Percentiles rank a stretch among this genome's conserved stretches.
Conservation (phyloP, 2,329 filamentous ascomycete species). For the Colletotrichum truncatum region DNA sequence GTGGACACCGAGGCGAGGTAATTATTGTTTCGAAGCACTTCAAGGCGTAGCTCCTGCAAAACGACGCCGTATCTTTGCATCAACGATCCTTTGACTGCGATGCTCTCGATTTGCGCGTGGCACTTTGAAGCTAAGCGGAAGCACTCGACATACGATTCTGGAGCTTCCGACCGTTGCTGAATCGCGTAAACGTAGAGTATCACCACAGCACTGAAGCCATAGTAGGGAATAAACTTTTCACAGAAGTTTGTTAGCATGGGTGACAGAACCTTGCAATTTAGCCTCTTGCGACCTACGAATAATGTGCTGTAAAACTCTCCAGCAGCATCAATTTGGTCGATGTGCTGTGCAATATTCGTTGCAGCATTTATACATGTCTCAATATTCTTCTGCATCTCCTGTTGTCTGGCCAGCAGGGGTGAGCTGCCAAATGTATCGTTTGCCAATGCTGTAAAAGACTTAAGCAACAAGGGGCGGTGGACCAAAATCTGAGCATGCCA, state of each 20-base stretch:
- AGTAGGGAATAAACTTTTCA: conserved; percentile 48
- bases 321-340: conserved; percentile 46
- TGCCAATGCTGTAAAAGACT: conserved; percentile 37
- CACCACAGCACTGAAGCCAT: conserved; percentile 53
- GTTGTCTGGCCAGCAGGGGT: background rate
- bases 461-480: conserved; percentile 46
- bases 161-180: conserved; percentile 40
- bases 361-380: conserved; percentile 47
- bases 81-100: conserved; percentile 48
- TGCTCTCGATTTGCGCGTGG: conserved; percentile 46
- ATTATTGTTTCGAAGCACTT: conserved; percentile 36
- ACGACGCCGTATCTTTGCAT: conserved; percentile 51
- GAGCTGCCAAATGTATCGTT: background rate
- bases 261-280: background rate
- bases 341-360: conserved; percentile 45
- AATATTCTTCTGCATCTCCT: conserved; percentile 30
- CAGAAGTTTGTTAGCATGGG: background rate
- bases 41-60: conserved; percentile 44
- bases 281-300: conserved; percentile 41
- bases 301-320: conserved; percentile 49
- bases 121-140: conserved; percentile 49
- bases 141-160: conserved; percentile 37
- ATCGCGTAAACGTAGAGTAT: conserved; percentile 55
- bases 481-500: conserved; percentile 52
- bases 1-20: conserved; percentile 25